phyloP scores from a whole-genome alignment of 2,329 filamentous ascomycete species.

The Sclerotinia glacialis region DNA sequence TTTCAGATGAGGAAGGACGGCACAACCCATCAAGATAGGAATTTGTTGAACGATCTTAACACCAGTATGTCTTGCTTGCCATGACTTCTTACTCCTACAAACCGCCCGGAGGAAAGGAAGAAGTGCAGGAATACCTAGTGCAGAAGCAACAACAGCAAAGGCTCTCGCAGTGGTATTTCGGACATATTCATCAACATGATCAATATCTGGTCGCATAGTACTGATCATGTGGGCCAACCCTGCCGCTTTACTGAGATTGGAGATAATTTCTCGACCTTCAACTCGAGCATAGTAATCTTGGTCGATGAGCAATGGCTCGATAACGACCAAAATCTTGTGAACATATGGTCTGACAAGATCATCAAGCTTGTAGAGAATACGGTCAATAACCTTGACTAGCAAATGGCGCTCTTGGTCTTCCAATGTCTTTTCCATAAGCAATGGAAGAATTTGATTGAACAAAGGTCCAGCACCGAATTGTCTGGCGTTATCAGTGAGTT shows the following conservation, averaged over 20 bases:
- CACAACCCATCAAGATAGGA: slow-evolving; percentile 97
- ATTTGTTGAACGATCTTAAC: slow-evolving; percentile 99
- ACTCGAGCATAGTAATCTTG: slow-evolving; percentile 99
- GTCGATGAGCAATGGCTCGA: slow-evolving; percentile 97
- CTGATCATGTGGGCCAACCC: slow-evolving; percentile 99
- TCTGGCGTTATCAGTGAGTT: slow-evolving; percentile 94
- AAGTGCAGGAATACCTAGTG: slow-evolving; percentile 90
- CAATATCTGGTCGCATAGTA: slow-evolving; percentile 97
- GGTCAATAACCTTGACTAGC: slow-evolving; percentile 97
- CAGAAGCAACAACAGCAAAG: slow-evolving; percentile 95
- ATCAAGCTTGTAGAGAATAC: slow-evolving; percentile 96
- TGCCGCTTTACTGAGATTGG: slow-evolving; percentile 93
- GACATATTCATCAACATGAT: slow-evolving; percentile 97
- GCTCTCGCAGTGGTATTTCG: slow-evolving; percentile 95
- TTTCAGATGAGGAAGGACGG: slow-evolving; percentile 91
- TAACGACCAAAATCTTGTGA: slow-evolving; percentile 97
- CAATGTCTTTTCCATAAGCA: slow-evolving; percentile 96
- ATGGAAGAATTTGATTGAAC: slow-evolving; percentile 94
- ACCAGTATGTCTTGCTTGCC: slow-evolving; percentile 95
- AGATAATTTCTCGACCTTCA: slow-evolving; percentile 97
- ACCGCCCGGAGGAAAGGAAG: slow-evolving; percentile 94
- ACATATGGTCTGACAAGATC: slow-evolving; percentile 94
- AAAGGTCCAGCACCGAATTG: slow-evolving; percentile 91
- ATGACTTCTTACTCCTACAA: slow-evolving; percentile 97
- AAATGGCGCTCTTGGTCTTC: slow-evolving; percentile 98